phyloP scores from a whole-genome alignment of 208 protist genomes.

The Leptomonas seymouri region DNA sequence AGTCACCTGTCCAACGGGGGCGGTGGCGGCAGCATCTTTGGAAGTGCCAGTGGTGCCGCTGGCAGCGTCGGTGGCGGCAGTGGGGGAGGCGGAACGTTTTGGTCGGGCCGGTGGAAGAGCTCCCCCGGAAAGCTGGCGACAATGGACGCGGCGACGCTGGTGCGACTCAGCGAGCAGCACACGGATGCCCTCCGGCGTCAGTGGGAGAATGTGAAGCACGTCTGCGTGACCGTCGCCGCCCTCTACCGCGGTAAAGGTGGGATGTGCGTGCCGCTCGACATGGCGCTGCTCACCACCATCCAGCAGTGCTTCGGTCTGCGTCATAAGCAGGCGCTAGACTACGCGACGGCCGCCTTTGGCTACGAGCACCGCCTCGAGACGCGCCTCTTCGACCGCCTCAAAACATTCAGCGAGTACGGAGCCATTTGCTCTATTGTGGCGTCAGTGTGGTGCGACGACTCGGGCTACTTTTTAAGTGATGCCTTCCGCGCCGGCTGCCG shows the following conservation, averaged over 20 bases:
- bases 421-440: slow-evolving; percentile 61
- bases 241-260: slow-evolving; percentile 82
- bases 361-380: slow-evolving; percentile 73
- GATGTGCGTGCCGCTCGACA: slow-evolving; percentile 58
- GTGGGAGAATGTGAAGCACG: slow-evolving; percentile 81
- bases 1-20: no score
- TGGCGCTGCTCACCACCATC: slow-evolving; percentile 62
- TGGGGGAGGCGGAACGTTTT: slow-evolving; percentile 15
- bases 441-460: slow-evolving; percentile 83
- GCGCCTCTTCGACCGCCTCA: slow-evolving; percentile 57
- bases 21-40: background rate
- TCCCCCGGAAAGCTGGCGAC: slow-evolving; percentile 25
- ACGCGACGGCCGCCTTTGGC: slow-evolving; percentile 79
- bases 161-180: slow-evolving; percentile 30
- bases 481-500: slow-evolving; percentile 54
- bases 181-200: slow-evolving; percentile 59
- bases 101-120: slow-evolving; percentile 35
- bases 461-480: slow-evolving; percentile 64
- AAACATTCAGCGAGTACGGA: slow-evolving; percentile 63
- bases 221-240: slow-evolving; percentile 62
- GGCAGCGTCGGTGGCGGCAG: background rate
- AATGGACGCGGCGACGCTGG: slow-evolving; percentile 24
- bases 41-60: background rate
- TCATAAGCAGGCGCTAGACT: slow-evolving; percentile 49
- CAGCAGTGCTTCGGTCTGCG: slow-evolving; percentile 80